Evolutionary conservation across 2,329 filamentous ascomycete genomes (phyloP).

Genomic region (Karstenula rhodostoma): DNA sequence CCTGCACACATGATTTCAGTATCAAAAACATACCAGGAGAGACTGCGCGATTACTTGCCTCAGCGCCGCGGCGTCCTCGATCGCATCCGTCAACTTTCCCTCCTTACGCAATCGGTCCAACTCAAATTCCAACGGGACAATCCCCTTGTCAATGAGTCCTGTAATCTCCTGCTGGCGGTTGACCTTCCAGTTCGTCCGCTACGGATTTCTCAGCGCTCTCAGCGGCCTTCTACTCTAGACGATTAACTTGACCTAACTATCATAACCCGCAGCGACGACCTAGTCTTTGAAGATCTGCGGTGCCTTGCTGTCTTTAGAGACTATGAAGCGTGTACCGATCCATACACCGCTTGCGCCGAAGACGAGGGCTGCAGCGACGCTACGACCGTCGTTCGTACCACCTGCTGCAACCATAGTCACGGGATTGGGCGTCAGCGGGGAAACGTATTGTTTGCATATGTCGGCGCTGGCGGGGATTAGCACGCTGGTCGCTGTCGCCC

Average conservation of each 20-base stretch:
- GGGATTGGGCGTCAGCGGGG: conserved; percentile 31
- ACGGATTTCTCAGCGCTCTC: conserved; percentile 32
- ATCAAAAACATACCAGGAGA: neutral
- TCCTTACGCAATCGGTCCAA: conserved; percentile 32
- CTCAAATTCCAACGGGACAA: conserved; percentile 33
- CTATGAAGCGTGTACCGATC: conserved; percentile 39
- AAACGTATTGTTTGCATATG: conserved; percentile 35
- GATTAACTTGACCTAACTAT: conserved; percentile 5
- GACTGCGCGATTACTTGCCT: conserved; percentile 22
- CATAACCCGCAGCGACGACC: neutral
- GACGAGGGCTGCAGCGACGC: conserved; percentile 36
- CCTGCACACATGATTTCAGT: neutral
- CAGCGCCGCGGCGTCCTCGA: conserved; percentile 34
- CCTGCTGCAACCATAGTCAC: conserved; percentile 36
- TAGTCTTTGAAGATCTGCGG: neutral
- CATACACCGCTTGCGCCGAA: conserved; percentile 39
- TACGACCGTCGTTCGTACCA: conserved; percentile 36
- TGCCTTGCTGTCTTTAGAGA: conserved; percentile 23
- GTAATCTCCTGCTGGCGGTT: conserved; percentile 38
- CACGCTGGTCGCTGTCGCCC: conserved; percentile 37
- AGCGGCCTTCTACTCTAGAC: conserved; percentile 37
- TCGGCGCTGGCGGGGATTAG: conserved; percentile 38
- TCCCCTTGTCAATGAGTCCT: conserved; percentile 28
- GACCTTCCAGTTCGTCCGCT: conserved; percentile 36
- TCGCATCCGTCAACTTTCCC: conserved; percentile 38